Percentiles rank a stretch among this genome's conserved stretches.
These are phyloP conservation scores for Kuraishia capsulata DNA, from an alignment of 805 yeast genomes.

Conservation along the genomic window DNA sequence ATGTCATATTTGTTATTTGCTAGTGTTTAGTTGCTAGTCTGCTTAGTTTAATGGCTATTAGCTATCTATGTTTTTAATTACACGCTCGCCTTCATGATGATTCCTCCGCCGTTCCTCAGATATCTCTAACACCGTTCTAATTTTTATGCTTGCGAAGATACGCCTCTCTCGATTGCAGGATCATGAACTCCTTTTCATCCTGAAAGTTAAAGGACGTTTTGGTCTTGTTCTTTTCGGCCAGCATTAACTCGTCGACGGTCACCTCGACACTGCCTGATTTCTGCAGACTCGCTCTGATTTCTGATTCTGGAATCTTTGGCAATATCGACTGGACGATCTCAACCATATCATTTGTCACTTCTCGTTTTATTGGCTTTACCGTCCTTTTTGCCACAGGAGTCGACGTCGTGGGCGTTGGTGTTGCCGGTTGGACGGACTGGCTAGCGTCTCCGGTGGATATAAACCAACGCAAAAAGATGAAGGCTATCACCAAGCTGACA, in stretches of 20 bases:
- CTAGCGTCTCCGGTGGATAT: slow-evolving; percentile 43
- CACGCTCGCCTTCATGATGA: slow-evolving; percentile 1
- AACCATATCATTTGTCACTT: slow-evolving; percentile 64
- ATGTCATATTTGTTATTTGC: background rate
- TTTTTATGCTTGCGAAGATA: slow-evolving; percentile 15
- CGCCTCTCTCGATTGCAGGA: slow-evolving; percentile 51
- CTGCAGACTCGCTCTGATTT: slow-evolving; percentile 66
- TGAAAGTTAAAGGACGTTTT: slow-evolving; percentile 36
- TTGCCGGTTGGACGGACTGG: background rate
- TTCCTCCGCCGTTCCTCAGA: too few species aligned
- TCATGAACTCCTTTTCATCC: slow-evolving; percentile 46
- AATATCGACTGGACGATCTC: slow-evolving; percentile 80
- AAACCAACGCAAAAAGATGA: slow-evolving; percentile 58
- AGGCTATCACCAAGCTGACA: slow-evolving; percentile 38
- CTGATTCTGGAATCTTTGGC: slow-evolving; percentile 59
- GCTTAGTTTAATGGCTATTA: too few species aligned
- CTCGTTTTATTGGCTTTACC: slow-evolving; percentile 25
- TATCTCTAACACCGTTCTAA: too few species aligned
- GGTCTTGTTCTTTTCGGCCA: too few species aligned
- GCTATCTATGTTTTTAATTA: background rate
- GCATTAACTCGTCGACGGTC: slow-evolving; percentile 67
- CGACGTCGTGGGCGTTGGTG: background rate
- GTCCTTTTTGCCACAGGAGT: too few species aligned
- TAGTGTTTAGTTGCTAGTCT: background rate
- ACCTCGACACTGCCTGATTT: slow-evolving; percentile 60